Base-by-base conservation (phyloP, 2,329 filamentous ascomycete genomes). In the Colletotrichum tropicicola region DNA sequence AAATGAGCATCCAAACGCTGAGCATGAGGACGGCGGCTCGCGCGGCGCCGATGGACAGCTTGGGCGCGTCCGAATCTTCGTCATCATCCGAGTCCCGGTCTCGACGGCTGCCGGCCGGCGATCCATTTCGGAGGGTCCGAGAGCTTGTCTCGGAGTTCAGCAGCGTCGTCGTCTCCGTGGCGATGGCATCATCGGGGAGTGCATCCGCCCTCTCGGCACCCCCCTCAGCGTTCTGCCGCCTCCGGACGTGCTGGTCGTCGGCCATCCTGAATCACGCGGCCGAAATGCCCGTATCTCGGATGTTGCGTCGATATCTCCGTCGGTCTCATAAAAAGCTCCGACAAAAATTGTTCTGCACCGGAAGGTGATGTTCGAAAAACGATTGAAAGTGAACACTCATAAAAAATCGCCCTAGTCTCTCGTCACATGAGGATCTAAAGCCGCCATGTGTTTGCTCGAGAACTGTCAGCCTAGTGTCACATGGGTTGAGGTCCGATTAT, bases 1-100 rank as follows among this genome's bases (percentile, higher is more conserved):
- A 89, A 27, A 90, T 86, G 51, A 89, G 77, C 2, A 83, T 72
- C 72, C 85, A 87, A 69, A 87, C 79, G 67, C 83, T 87, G 43
- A 83, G 66, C 13, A 83, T 77, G 57, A 90, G 85, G 44, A 82
- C 78, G 3, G 79, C 43, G 7, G 74, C 80, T 51, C 84, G 75
- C 10, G 71, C 64, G 12, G 70, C 58, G 9, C 74, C 68, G 37
- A 79, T 71, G 2, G 35, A 68, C 56, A 60, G 70, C 56, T 58
- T 73, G 41, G 68, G 65, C 3, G 41, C 59, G n/a, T 65, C 60
- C 2, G 37, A 51, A 4, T 55, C 63, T 3, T 58, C 62, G 41
- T 66, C 64, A 5, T 27, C 28, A 23, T 61, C 56, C n/a, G 67
- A 62, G 17, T 56, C 35, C 37, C 54, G 65, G 7, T 13, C 37